Conservation (phyloP, 441 rosid genomes). For the Metrosideros polymorpha region DNA sequence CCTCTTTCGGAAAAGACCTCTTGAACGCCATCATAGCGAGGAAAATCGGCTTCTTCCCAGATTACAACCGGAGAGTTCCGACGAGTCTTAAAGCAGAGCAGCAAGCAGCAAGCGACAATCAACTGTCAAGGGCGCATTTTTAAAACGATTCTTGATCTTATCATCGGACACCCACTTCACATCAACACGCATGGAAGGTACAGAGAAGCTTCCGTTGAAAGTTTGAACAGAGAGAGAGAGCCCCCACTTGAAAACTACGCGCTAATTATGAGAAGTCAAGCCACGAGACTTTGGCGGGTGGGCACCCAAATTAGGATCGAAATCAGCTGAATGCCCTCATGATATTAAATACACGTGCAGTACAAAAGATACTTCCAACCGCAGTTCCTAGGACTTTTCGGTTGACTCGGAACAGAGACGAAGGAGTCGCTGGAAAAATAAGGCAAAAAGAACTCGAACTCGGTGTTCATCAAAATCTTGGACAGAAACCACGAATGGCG, state of each 20-base stretch:
- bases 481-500: background rate
- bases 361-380: background rate
- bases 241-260: background rate
- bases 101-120: background rate
- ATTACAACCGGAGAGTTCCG: background rate
- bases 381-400: background rate
- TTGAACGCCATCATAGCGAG: slow-evolving; percentile 16
- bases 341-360: background rate
- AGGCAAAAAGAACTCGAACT: background rate
- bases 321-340: background rate
- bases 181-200: slow-evolving; percentile 3
- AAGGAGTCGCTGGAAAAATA: background rate
- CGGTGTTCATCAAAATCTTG: background rate
- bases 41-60: background rate
- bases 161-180: background rate
- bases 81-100: background rate
- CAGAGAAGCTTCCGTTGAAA: slow-evolving; percentile 17
- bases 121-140: background rate
- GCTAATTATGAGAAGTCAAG: slow-evolving; percentile 18
- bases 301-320: background rate
- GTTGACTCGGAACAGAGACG: background rate
- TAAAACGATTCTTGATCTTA: background rate
- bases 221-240: no score
- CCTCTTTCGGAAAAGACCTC: slow-evolving; percentile 19
- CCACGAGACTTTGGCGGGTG: background rate